Conservation (phyloP, 106 monocot genomes). For the Platanthera zijinensis region DNA sequence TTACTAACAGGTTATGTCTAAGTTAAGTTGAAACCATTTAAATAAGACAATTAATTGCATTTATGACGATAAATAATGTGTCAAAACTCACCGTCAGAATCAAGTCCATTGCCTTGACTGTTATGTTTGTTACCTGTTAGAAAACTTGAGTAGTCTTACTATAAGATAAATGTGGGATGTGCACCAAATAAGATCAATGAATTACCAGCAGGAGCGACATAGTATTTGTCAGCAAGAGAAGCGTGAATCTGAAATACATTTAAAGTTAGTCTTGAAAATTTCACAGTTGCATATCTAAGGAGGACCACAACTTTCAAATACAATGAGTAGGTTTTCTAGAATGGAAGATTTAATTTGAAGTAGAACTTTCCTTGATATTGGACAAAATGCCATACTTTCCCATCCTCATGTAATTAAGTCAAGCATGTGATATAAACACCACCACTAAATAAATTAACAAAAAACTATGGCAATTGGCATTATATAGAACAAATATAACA, state of each 20-base stretch:
- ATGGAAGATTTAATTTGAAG: background rate
- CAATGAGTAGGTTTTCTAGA: background rate
- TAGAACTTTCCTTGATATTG: background rate
- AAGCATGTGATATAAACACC: background rate
- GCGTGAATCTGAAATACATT: constrained; percentile 36
- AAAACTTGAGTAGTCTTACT: constrained; percentile 5
- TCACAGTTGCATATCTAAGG: background rate
- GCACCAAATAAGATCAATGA: background rate
- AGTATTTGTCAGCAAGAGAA: constrained; percentile 51
- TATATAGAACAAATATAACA: background rate
- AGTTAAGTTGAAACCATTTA: too few relatives aligned
- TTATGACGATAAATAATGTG: too few relatives aligned
- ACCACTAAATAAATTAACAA: background rate
- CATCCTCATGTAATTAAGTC: background rate
- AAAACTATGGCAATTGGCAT: background rate
- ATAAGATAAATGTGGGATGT: background rate
- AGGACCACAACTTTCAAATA: background rate
- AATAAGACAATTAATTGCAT: too few relatives aligned
- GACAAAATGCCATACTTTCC: background rate
- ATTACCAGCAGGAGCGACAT: constrained; percentile 70
- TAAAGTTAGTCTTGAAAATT: constrained; percentile 5
- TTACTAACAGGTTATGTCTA: too few relatives aligned
- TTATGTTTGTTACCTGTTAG: constrained; percentile 37
- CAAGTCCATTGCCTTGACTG: constrained; percentile 26
- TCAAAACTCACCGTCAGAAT: constrained; percentile 56